Evolutionary conservation across 2,329 filamentous ascomycete species (phyloP), one percentile per base, ranked within the genome.

Genomic region (Microcyclospora tardicrescens): DNA sequence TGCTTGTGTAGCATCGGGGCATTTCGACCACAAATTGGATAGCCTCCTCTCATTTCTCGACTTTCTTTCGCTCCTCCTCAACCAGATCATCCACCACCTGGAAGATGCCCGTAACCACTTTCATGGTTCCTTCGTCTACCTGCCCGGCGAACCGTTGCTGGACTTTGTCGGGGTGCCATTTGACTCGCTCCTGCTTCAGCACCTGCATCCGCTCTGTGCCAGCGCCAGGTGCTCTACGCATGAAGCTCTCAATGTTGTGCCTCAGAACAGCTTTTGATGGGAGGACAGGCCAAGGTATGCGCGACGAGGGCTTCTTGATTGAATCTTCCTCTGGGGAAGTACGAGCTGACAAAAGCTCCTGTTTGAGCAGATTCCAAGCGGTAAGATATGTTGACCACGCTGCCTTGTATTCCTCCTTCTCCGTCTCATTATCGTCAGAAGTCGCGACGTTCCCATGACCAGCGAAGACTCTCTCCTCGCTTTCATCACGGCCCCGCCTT

Each of bases 151-250:
- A 79, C 38, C 78, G 75, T 63, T 95, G 91, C 66, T 95, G 85
- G 40, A 96, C 82, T 68, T 96, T 98, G 63, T 98, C 91, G 3
- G 91, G 91, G 65, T 98, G 91, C 91, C 91, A 98, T 12, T 86
- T 72, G 13, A 96, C 79, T 37, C 91, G 76, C 65, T 98, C 91
- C 5, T 76, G 66, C 61, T 93, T 94, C 37, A 96, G 67, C 5
- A 72, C 58, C 33, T 69, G 65, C 11, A 62, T 38, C 14, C 43
- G 44, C 1, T 40, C 49, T 6, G 44, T 43, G 5, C 35, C 38
- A 16, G 45, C 42, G 39, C 37, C 6, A 6, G 68, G 68, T n/a
- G 68, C 69, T 53, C 69, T 64, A 1, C 73, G 65, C 51, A 91
- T 77, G 54, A 94, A 94, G 10, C 65, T 65, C 48, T 79, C 73